Conservation (phyloP, 1,284 basidiomycete species). For the Sparassis latifolia region DNA sequence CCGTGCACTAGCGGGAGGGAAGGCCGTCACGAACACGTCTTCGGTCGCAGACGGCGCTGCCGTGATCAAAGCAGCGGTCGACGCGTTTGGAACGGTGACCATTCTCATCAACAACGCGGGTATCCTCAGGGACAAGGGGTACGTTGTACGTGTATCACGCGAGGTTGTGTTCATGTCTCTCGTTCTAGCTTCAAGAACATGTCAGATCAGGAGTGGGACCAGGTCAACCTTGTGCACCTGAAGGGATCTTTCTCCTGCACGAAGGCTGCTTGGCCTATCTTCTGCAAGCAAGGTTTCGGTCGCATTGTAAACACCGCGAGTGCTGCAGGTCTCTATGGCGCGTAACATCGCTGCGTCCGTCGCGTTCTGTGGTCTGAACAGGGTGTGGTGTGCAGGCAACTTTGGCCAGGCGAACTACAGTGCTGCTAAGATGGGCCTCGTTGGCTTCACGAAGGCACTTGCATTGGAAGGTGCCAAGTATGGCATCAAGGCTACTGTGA, state of each 20-base stretch:
- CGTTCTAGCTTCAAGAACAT: slow-evolving; percentile 80
- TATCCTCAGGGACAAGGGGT: slow-evolving; percentile 83
- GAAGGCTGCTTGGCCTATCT: slow-evolving; percentile 94
- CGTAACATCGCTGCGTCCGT: background rate
- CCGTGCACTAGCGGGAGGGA: slow-evolving; percentile 69
- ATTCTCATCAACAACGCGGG: slow-evolving; percentile 97
- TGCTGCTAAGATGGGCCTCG: slow-evolving; percentile 85
- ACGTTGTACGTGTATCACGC: slow-evolving; percentile 15
- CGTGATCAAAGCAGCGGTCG: slow-evolving; percentile 83
- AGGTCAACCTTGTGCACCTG: slow-evolving; percentile 85
- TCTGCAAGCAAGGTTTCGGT: slow-evolving; percentile 93
- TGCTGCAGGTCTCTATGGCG: slow-evolving; percentile 73
- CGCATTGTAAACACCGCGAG: slow-evolving; percentile 91
- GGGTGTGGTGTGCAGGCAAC: slow-evolving; percentile 57
- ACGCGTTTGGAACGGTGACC: slow-evolving; percentile 79
- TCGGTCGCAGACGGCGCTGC: slow-evolving; percentile 87
- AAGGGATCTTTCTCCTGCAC: slow-evolving; percentile 95
- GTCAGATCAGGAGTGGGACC: slow-evolving; percentile 85
- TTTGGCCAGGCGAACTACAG: slow-evolving; percentile 96
- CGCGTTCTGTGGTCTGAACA: slow-evolving; percentile 1
- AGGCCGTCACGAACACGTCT: slow-evolving; percentile 82
- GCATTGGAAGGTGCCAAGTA: slow-evolving; percentile 91
- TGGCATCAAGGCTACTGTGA: slow-evolving; percentile 81
- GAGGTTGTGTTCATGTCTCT: background rate
- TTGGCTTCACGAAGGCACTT: slow-evolving; percentile 89